Percentiles rank a stretch among this genome's conserved stretches.
Conservation (phyloP, 1,284 basidiomycete species). For the Cystobasidium sp. region DNA sequence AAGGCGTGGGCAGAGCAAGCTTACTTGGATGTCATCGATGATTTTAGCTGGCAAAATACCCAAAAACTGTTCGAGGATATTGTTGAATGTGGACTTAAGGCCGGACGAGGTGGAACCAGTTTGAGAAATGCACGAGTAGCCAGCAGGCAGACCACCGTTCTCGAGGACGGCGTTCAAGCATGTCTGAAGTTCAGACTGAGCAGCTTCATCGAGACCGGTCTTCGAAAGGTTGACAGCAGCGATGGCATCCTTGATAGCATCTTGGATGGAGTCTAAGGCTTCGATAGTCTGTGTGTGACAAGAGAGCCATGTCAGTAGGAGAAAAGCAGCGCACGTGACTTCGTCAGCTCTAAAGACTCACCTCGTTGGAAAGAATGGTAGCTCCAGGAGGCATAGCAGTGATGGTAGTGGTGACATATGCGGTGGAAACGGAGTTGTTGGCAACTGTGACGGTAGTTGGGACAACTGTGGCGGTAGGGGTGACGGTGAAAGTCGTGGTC, state of each 20-base stretch:
- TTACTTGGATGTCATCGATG: slow-evolving; percentile 43
- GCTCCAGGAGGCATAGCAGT: slow-evolving; percentile 45
- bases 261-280: slow-evolving; percentile 49
- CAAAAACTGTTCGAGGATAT: slow-evolving; percentile 51
- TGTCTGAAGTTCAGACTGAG: slow-evolving; percentile 45
- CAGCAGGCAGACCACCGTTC: slow-evolving; percentile 48
- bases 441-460: slow-evolving; percentile 29
- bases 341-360: slow-evolving; percentile 33
- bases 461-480: slow-evolving; percentile 14
- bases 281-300: slow-evolving; percentile 34
- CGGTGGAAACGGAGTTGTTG: slow-evolving; percentile 33
- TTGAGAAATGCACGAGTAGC: slow-evolving; percentile 49
- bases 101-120: slow-evolving; percentile 45
- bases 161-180: slow-evolving; percentile 48
- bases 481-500: slow-evolving; percentile 19
- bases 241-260: slow-evolving; percentile 49
- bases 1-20: neutral
- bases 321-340: slow-evolving; percentile 22
- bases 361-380: slow-evolving; percentile 43
- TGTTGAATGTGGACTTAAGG: slow-evolving; percentile 48
- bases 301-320: neutral
- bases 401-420: slow-evolving; percentile 41
- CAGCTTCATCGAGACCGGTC: slow-evolving; percentile 41
- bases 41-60: slow-evolving; percentile 52
- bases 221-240: slow-evolving; percentile 49